These are phyloP conservation scores for Canavalia ensiformis DNA, from an alignment of 306 rosid genomes.

Conservation along the genomic window DNA sequence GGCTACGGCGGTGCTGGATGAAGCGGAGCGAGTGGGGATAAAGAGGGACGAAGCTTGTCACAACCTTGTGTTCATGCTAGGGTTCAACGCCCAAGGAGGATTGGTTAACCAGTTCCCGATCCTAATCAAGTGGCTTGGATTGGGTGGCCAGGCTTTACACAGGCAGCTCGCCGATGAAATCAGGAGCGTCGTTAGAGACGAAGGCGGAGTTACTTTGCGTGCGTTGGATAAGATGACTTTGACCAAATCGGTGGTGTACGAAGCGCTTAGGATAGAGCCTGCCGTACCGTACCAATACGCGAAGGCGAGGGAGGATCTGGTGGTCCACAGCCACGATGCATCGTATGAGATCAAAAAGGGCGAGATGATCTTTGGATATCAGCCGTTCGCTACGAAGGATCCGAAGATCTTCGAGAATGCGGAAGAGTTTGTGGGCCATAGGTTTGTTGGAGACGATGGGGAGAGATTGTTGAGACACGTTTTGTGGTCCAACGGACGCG, in stretches of 20 bases:
- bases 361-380: slow-evolving; percentile 80
- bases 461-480: slow-evolving; percentile 64
- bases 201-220: slow-evolving; percentile 49
- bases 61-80: slow-evolving; percentile 65
- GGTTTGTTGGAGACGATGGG: slow-evolving; percentile 53
- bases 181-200: slow-evolving; percentile 58
- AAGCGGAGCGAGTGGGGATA: slow-evolving; percentile 62
- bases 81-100: slow-evolving; percentile 81
- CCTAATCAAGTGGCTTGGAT: slow-evolving; percentile 71
- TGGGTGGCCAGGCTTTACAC: slow-evolving; percentile 62
- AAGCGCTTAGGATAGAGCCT: slow-evolving; percentile 72
- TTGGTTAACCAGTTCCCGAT: slow-evolving; percentile 63
- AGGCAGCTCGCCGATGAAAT: slow-evolving; percentile 60
- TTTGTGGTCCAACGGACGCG: slow-evolving; percentile 71
- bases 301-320: slow-evolving; percentile 69
- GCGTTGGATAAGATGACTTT: slow-evolving; percentile 67
- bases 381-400: slow-evolving; percentile 76
- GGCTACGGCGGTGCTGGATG: slow-evolving; percentile 54
- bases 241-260: slow-evolving; percentile 73
- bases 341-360: slow-evolving; percentile 74
- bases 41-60: slow-evolving; percentile 74
- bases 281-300: slow-evolving; percentile 82
- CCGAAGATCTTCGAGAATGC: slow-evolving; percentile 60
- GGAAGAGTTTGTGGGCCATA: slow-evolving; percentile 59
- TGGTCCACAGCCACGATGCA: slow-evolving; percentile 66